These are phyloP conservation scores for Haplosporangium sp. DNA, from an alignment of 371 early-diverging fungal species.

Conservation along the genomic window DNA sequence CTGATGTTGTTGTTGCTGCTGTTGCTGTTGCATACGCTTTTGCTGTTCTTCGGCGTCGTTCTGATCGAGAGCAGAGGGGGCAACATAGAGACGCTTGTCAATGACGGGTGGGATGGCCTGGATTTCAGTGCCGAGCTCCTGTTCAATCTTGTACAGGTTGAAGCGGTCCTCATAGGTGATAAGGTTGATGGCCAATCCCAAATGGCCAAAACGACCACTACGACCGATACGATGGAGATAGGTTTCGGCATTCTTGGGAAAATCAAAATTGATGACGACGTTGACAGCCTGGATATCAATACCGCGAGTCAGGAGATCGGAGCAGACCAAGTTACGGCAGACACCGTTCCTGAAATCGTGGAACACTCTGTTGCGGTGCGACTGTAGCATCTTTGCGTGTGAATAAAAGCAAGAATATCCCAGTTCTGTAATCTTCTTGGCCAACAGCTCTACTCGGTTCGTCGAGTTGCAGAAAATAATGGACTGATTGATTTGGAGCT, in stretches of 20 bases:
- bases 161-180: slow-evolving; percentile 97
- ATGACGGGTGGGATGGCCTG: slow-evolving; percentile 95
- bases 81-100: slow-evolving; percentile 90
- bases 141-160: slow-evolving; percentile 96
- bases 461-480: slow-evolving; percentile 99
- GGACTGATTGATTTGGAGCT: slow-evolving; percentile 98
- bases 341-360: slow-evolving; percentile 98
- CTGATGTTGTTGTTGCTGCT: slow-evolving; percentile 56
- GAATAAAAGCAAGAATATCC: slow-evolving; percentile 99
- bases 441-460: slow-evolving; percentile 96
- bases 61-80: slow-evolving; percentile 72
- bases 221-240: slow-evolving; percentile 99
- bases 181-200: slow-evolving; percentile 97
- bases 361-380: slow-evolving; percentile 98
- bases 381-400: slow-evolving; percentile 98
- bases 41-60: slow-evolving; percentile 61
- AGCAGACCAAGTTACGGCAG: slow-evolving; percentile 96
- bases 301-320: slow-evolving; percentile 98
- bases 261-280: slow-evolving; percentile 99
- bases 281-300: slow-evolving; percentile 99
- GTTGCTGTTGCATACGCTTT: slow-evolving; percentile 63
- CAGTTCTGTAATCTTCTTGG: slow-evolving; percentile 98
- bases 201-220: slow-evolving; percentile 97
- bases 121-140: slow-evolving; percentile 97
- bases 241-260: slow-evolving; percentile 98